Evolutionary conservation across 768 basidiomycete species (phyloP).

Genomic region (Russula abietina): DNA sequence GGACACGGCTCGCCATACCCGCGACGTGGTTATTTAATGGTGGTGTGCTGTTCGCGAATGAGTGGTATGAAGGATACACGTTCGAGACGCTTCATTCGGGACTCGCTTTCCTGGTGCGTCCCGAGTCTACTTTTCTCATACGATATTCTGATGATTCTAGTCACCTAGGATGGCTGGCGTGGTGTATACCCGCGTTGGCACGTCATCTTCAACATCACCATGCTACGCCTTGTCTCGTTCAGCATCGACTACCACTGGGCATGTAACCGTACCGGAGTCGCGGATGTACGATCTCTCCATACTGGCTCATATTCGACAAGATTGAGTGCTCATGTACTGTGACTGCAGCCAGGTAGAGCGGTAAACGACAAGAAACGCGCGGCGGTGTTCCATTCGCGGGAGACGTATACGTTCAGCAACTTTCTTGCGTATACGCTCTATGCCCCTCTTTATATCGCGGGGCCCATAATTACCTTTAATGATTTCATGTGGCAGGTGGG

Average conservation of each 20-base stretch:
- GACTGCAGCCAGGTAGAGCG: conserved; percentile 26
- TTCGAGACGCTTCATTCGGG: conserved; percentile 51
- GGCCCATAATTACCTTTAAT: conserved; percentile 94
- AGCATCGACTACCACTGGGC: conserved; percentile 93
- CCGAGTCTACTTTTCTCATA: neutral
- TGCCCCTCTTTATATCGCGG: conserved; percentile 90
- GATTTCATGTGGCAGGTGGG: conserved; percentile 89
- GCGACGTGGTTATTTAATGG: conserved; percentile 77
- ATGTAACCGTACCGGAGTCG: conserved; percentile 35
- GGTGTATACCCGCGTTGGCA: conserved; percentile 92
- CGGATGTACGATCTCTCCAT: conserved; percentile 36
- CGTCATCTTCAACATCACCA: conserved; percentile 91
- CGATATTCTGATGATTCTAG: neutral
- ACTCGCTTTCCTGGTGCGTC: conserved; percentile 56
- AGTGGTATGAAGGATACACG: conserved; percentile 65
- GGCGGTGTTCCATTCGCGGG: conserved; percentile 45
- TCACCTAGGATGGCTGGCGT: conserved; percentile 49
- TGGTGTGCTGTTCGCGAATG: conserved; percentile 68
- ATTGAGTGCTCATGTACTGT: neutral
- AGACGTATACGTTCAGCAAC: conserved; percentile 60
- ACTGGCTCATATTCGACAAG: neutral
- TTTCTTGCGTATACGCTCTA: conserved; percentile 87
- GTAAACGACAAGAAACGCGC: conserved; percentile 58
- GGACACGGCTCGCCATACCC: conserved; percentile 43
- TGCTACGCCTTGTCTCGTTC: conserved; percentile 89